phyloP scores from a whole-genome alignment of 2,329 filamentous ascomycete genomes.

The Scedosporium minutisporum region DNA sequence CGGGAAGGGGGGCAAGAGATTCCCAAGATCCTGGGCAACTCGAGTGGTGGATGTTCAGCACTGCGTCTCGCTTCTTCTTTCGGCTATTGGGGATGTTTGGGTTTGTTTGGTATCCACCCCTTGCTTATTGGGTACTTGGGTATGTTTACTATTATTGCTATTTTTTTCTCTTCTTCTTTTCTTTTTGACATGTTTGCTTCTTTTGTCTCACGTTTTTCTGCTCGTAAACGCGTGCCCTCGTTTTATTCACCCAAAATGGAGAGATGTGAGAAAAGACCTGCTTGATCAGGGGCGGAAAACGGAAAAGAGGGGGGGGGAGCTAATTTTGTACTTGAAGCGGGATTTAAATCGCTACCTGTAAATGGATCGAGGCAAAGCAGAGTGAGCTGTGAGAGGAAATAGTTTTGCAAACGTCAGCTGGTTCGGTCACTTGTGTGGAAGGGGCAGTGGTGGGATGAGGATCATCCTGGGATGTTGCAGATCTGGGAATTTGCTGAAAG shows the following conservation, averaged over 20 bases:
- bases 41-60: neutral
- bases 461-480: neutral
- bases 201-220: neutral
- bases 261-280: neutral
- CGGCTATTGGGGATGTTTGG: neutral
- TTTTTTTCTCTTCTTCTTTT: neutral
- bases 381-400: neutral
- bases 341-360: too few species aligned
- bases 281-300: too few species aligned
- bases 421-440: neutral
- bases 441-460: neutral
- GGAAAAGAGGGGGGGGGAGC: too few species aligned
- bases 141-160: neutral
- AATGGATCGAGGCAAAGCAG: neutral
- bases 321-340: too few species aligned
- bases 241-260: neutral
- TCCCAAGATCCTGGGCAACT: neutral
- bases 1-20: neutral
- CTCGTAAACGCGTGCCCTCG: neutral
- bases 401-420: neutral
- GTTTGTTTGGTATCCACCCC: neutral
- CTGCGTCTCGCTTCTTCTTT: neutral
- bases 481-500: neutral
- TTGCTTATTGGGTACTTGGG: too few species aligned
- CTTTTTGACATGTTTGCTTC: neutral